Evolutionary conservation across 306 rosid species (phyloP), one percentile per base, ranked within the genome.

Genomic region (Citrullus mucosospermus): DNA sequence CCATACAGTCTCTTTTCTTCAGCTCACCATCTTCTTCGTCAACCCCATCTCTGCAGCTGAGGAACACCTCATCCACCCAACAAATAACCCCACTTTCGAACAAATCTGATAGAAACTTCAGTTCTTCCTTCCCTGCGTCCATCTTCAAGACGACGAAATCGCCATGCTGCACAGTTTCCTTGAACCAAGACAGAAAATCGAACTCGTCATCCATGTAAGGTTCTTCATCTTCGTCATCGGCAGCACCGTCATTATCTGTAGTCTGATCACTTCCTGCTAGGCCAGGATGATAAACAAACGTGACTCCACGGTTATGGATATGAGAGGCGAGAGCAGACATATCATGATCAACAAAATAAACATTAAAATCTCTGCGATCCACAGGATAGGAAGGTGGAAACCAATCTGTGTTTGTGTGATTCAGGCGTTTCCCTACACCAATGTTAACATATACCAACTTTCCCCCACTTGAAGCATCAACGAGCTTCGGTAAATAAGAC

Each of bases 71-170:
- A 54, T 95, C 88, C 10, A 92, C 93, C 28, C 61, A 87, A 85
- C 98, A 95, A 74, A 92, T 89, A 7, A 86, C 89, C 16, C 96
- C 90, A 54, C 82, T 91, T 81, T 92, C 90, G 81, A 88, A 86
- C 56, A 92, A 80, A 79, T 91, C 93, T 1, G 34, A 3, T 1
- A 92, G 86, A 70, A 92, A 89, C 78, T 92, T 95, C 88, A 83
- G 67, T 82, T 92, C 97, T 51, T 82, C 88, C 22, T 61, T 78
- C 30, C 96, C 89, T 58, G 89, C 89, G 79, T 89, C 88, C 97
- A 95, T 92, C 93, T 91, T 92, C 77, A 95, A 85, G 72, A 95
- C 93, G 85, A 91, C 92, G 48, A 91, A 92, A 78, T 95, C 93
- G 0, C 92, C 90, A 81, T 74, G 15, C 69, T 83, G 74, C 65